Conservation (phyloP, 2,329 filamentous ascomycete species). For the Talaromyces marneffei region DNA sequence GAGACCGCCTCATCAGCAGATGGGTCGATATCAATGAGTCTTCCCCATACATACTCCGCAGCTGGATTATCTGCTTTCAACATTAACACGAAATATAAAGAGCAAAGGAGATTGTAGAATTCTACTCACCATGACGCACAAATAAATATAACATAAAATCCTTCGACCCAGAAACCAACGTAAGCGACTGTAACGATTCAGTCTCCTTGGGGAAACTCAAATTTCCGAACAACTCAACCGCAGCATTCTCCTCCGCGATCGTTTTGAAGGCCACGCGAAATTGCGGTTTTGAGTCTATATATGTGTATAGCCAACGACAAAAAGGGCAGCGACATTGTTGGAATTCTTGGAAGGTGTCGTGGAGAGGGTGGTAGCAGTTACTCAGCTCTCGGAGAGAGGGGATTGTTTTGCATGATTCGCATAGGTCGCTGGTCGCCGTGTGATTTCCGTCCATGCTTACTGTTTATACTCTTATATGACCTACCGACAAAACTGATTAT, state of each 20-base stretch:
- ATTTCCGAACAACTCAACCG: conserved; percentile 3
- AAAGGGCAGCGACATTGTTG: conserved; percentile 3
- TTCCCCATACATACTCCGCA: conserved; percentile 2
- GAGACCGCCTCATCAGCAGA: not conserved
- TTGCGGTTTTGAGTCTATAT: not conserved
- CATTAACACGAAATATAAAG: not conserved
- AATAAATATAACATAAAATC: not conserved
- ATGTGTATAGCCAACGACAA: conserved; percentile 5
- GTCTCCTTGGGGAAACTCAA: not conserved
- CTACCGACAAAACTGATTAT: too few species aligned
- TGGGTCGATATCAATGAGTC: not conserved
- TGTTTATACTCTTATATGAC: not conserved
- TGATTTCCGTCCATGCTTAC: not conserved
- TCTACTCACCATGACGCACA: not conserved
- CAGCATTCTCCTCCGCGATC: not conserved
- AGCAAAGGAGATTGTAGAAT: not conserved
- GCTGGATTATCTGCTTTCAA: not conserved
- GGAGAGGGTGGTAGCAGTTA: not conserved
- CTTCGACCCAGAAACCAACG: not conserved
- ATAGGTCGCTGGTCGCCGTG: not conserved
- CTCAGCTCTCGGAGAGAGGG: conserved; percentile 4
- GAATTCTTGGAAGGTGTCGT: conserved; percentile 3
- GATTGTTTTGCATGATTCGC: not conserved
- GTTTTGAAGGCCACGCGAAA: not conserved
- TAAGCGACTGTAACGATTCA: not conserved